phyloP scores from a whole-genome alignment of 2,329 filamentous ascomycete genomes.

The Sporothrix dimorphospora region DNA sequence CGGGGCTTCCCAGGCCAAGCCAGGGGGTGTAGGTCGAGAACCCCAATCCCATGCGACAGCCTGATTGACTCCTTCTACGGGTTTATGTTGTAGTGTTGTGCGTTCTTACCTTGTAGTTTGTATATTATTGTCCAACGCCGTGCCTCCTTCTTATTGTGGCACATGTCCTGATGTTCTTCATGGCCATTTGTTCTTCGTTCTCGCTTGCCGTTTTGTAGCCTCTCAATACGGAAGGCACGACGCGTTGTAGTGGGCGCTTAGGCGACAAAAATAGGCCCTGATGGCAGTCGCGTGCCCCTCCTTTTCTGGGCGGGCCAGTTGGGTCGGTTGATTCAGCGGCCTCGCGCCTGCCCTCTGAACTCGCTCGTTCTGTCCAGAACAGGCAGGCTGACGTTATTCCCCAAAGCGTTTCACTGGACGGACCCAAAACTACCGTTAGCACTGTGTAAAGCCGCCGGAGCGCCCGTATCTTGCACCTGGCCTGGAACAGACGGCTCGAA shows the following conservation, averaged over 20 bases:
- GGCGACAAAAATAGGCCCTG: conserved; percentile 20
- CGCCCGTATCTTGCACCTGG: background rate
- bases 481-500: background rate
- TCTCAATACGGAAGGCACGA: conserved; percentile 6
- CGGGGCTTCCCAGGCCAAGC: background rate
- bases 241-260: conserved; percentile 17
- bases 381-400: background rate
- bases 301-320: background rate
- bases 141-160: background rate
- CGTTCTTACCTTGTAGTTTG: background rate
- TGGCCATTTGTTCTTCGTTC: conserved; percentile 1
- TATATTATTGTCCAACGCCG: background rate
- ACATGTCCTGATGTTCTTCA: background rate
- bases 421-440: background rate
- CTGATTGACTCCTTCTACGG: background rate
- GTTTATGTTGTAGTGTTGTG: background rate
- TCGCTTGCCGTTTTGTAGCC: background rate
- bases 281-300: conserved; percentile 23
- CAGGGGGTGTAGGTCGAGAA: background rate
- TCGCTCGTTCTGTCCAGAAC: background rate
- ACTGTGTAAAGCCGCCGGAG: background rate
- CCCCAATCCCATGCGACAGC: background rate
- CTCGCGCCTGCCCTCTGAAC: background rate
- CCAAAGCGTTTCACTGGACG: background rate
- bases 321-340: background rate